Percentiles rank a stretch among this genome's conserved stretches.
Evolutionary conservation across 345 rosid genomes (phyloP).

Genomic region (Salix dunnii): DNA sequence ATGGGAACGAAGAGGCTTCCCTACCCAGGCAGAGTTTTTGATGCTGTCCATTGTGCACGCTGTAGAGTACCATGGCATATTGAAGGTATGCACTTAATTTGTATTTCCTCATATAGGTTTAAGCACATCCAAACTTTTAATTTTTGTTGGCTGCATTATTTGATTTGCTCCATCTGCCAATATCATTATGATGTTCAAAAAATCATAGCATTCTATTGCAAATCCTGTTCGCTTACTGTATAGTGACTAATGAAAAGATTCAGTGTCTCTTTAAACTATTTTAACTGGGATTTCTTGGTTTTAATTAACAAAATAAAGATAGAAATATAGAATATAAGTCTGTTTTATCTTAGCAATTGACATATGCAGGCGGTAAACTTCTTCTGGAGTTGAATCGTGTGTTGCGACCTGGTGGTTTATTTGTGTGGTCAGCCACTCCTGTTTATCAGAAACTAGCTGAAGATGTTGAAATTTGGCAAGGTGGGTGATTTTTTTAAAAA

Average conservation of each 20-base stretch:
- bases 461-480: conserved; percentile 89
- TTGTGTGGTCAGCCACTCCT: conserved; percentile 98
- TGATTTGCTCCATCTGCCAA: not conserved
- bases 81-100: conserved; percentile 55
- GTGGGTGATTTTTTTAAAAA: conserved; percentile 29
- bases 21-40: conserved; percentile 85
- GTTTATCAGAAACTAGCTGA: conserved; percentile 74
- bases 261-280: not conserved
- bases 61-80: conserved; percentile 99
- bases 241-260: no score
- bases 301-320: not conserved
- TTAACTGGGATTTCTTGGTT: not conserved
- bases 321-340: not conserved
- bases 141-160: not conserved
- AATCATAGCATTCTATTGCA: no score
- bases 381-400: conserved; percentile 86
- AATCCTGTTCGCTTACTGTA: no score
- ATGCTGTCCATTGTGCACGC: conserved; percentile 92
- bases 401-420: conserved; percentile 84
- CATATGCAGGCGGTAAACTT: conserved; percentile 76
- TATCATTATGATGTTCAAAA: not conserved
- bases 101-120: not conserved
- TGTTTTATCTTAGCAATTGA: not conserved
- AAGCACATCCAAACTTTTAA: not conserved
- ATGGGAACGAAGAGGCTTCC: conserved; percentile 98